These are phyloP conservation scores for Abortiporus biennis DNA, from an alignment of 1,284 basidiomycete species.

Conservation along the genomic window DNA sequence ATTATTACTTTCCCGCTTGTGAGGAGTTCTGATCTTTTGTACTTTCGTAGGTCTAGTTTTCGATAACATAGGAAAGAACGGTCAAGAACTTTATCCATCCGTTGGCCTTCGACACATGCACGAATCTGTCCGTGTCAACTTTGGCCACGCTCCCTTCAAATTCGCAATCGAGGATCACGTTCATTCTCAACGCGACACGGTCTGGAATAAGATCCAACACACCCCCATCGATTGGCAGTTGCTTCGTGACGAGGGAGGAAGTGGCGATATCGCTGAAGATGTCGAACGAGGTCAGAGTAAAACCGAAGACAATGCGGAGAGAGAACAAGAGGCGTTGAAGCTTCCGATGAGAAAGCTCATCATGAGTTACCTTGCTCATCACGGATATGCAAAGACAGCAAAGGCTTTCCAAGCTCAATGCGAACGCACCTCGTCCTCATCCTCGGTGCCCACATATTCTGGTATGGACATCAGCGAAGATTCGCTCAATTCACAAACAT, in stretches of 20 bases:
- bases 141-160: conserved; percentile 78
- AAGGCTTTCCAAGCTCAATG: conserved; percentile 50
- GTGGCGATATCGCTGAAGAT: conserved; percentile 3
- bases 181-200: conserved; percentile 52
- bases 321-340: conserved; percentile 26
- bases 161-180: conserved; percentile 86
- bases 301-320: conserved; percentile 9
- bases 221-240: conserved; percentile 32
- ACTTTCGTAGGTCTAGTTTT: conserved; percentile 55
- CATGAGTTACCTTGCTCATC: conserved; percentile 72
- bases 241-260: conserved; percentile 13
- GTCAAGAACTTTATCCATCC: conserved; percentile 68
- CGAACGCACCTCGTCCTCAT: conserved; percentile 13
- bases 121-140: conserved; percentile 78
- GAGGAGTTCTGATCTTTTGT: background rate
- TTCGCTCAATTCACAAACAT: conserved; percentile 1
- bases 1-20: background rate
- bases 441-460: too few species aligned
- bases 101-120: conserved; percentile 76
- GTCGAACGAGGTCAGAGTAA: background rate
- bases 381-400: conserved; percentile 70
- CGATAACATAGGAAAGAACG: conserved; percentile 59
- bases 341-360: conserved; percentile 62
- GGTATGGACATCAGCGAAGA: background rate
- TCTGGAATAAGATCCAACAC: conserved; percentile 59